phyloP scores from a whole-genome alignment of 2,329 filamentous ascomycete genomes.

The Tetracladium maxilliforme region DNA sequence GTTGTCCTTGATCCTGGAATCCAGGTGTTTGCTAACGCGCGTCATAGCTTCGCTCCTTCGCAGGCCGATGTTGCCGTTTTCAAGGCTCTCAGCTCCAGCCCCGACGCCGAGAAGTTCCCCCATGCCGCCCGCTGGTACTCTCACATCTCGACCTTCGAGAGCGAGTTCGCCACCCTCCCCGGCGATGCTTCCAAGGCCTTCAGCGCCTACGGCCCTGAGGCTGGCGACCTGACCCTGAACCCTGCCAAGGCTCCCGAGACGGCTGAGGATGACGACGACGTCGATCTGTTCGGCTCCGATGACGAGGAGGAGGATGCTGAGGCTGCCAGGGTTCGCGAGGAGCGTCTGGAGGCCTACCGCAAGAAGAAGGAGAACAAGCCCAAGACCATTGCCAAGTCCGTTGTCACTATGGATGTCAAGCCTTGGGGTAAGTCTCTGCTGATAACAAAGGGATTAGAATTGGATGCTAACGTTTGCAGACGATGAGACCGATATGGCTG shows the following conservation, averaged over 20 bases:
- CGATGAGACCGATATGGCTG: constrained; percentile 85
- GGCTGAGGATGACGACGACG: constrained; percentile 66
- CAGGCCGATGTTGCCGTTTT: constrained; percentile 94
- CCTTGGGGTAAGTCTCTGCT: constrained; percentile 71
- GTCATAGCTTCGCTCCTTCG: constrained; percentile 44
- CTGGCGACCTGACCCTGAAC: constrained; percentile 63
- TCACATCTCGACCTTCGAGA: constrained; percentile 87
- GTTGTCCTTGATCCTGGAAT: constrained; percentile 8
- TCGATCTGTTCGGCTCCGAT: constrained; percentile 87
- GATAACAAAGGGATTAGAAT: background rate
- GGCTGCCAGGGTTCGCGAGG: constrained; percentile 70
- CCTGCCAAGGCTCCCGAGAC: constrained; percentile 67
- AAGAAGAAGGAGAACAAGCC: constrained; percentile 93
- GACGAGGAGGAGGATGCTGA: constrained; percentile 90
- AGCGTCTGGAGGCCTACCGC: constrained; percentile 83
- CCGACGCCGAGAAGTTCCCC: constrained; percentile 77
- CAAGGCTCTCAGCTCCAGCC: constrained; percentile 70
- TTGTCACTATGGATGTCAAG: constrained; percentile 94
- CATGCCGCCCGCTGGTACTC: constrained; percentile 97
- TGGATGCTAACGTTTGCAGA: constrained; percentile 30
- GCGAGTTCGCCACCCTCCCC: constrained; percentile 79
- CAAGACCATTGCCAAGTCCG: constrained; percentile 88
- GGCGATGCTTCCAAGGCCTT: constrained; percentile 83
- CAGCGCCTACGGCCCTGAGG: constrained; percentile 84
- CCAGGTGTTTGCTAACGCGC: constrained; percentile 6